These are phyloP conservation scores for Trichophyton verrucosum DNA, from an alignment of 2,329 filamentous ascomycete genomes.

Conservation along the genomic window DNA sequence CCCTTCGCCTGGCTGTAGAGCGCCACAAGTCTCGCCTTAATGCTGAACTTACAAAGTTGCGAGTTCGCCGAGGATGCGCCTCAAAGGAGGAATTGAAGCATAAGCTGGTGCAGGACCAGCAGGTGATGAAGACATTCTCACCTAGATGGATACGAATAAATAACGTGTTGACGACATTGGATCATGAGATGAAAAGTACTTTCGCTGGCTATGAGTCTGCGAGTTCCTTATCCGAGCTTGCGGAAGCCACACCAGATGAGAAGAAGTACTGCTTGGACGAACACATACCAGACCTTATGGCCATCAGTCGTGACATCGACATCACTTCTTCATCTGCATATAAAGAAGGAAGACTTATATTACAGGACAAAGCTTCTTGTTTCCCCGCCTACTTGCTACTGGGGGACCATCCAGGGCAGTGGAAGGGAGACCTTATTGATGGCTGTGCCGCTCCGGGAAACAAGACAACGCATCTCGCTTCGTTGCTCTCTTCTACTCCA, in stretches of 20 bases:
- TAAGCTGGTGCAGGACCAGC: constrained; percentile 24
- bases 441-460: constrained; percentile 92
- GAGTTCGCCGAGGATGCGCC: constrained; percentile 57
- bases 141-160: constrained; percentile 93
- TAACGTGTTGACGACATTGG: constrained; percentile 56
- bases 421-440: constrained; percentile 65
- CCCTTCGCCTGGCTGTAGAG: constrained; percentile 61
- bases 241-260: constrained; percentile 17
- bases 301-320: constrained; percentile 59
- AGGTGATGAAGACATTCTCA: constrained; percentile 37
- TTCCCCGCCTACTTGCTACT: constrained; percentile 86
- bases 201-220: constrained; percentile 55
- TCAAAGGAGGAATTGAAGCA: constrained; percentile 52
- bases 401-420: constrained; percentile 38
- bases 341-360: constrained; percentile 61
- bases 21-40: constrained; percentile 68
- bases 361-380: constrained; percentile 95
- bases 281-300: constrained; percentile 72
- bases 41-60: constrained; percentile 70
- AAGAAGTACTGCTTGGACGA: constrained; percentile 57
- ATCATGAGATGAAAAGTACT: constrained; percentile 59
- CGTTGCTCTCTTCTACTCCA: constrained; percentile 42
- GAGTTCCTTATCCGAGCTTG: constrained; percentile 44
- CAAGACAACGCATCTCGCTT: constrained; percentile 88
- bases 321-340: constrained; percentile 65